These are phyloP conservation scores for Kwoniella bestiolae DNA, from an alignment of 768 basidiomycete species.

Conservation along the genomic window DNA sequence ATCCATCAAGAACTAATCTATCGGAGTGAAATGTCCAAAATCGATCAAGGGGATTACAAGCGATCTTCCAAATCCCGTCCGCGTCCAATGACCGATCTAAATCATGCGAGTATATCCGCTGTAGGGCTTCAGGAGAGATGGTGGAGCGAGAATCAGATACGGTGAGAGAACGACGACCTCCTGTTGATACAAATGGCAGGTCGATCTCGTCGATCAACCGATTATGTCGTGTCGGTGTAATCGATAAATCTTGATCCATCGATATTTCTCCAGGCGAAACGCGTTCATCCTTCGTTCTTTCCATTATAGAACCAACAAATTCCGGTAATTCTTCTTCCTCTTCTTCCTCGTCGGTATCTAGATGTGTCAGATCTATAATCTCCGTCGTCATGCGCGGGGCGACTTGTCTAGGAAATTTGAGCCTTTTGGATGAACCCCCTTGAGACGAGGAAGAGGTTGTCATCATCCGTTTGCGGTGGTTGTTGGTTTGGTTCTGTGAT, in stretches of 20 bases:
- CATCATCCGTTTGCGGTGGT: neutral
- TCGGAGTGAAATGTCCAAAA: neutral
- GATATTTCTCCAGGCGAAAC: neutral
- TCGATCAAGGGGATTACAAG: neutral
- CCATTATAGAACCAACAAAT: neutral
- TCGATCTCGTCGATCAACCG: too few relatives aligned
- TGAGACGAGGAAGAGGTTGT: neutral
- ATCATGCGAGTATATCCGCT: neutral
- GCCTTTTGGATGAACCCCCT: neutral
- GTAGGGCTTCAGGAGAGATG: too few relatives aligned
- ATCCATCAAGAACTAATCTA: neutral
- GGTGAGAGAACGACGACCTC: too few relatives aligned
- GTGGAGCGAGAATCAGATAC: too few relatives aligned
- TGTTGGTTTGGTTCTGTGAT: neutral
- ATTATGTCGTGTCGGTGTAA: too few relatives aligned
- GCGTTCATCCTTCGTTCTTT: too few relatives aligned
- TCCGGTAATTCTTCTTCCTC: neutral
- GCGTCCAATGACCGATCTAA: neutral
- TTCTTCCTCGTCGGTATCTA: constrained; percentile 7
- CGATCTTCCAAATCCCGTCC: constrained; percentile 3
- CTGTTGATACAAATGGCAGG: too few relatives aligned
- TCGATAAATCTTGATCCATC: too few relatives aligned
- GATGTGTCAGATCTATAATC: constrained; percentile 9
- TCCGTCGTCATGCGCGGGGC: constrained; percentile 7
- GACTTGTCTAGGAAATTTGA: neutral